phyloP scores from a whole-genome alignment of 495 filamentous ascomycete species.

The Penicillium daleae region DNA sequence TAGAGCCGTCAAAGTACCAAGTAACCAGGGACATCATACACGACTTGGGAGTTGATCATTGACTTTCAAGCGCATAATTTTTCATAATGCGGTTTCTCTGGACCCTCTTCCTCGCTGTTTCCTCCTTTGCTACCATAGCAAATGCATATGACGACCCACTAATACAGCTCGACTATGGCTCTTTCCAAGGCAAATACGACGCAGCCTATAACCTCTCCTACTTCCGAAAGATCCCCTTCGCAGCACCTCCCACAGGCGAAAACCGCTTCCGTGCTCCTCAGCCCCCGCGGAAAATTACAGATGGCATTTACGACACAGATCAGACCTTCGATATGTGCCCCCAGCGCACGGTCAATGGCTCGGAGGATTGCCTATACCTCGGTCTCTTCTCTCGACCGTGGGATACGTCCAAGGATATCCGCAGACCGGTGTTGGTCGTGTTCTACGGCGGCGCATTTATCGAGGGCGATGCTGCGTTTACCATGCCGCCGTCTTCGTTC shows the following conservation, averaged over 20 bases:
- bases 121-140: constrained; percentile 16
- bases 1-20: not conserved
- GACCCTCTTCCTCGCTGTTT: not conserved
- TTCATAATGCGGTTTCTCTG: not conserved
- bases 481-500: constrained; percentile 57
- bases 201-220: constrained; percentile 54
- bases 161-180: constrained; percentile 55
- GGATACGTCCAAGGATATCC: constrained; percentile 34
- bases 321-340: constrained; percentile 61
- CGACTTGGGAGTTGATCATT: not conserved
- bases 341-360: constrained; percentile 60
- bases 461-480: constrained; percentile 56
- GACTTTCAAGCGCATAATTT: not conserved
- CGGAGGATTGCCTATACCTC: constrained; percentile 66
- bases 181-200: constrained; percentile 61
- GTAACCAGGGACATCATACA: not conserved
- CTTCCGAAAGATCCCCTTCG: constrained; percentile 62
- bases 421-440: constrained; percentile 59
- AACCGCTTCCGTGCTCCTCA: constrained; percentile 62
- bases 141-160: constrained; percentile 32
- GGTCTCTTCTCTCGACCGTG: constrained; percentile 62
- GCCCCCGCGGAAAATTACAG: constrained; percentile 48
- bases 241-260: constrained; percentile 56
- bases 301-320: constrained; percentile 59
- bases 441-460: constrained; percentile 69